Evolutionary conservation across 1,139 yeast species (phyloP), one percentile per base, ranked within the genome.

Genomic region (Geotrichum candidum): DNA sequence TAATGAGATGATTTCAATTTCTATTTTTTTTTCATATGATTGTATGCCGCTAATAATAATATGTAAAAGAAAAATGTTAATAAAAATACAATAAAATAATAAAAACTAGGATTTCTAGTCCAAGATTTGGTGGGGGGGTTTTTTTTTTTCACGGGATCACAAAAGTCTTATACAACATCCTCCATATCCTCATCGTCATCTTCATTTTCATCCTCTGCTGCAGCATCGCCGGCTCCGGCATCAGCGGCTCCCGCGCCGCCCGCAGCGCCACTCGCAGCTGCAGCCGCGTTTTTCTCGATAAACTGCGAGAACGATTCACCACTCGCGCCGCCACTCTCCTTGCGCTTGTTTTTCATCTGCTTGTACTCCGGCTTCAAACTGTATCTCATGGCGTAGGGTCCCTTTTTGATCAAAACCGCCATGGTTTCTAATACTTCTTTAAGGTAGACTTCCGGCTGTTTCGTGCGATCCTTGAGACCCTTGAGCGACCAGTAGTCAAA

Each of bases 401-500:
- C 99, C 74, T 90, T 90, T 72, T 94, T 91, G 69, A 89, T 92
- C 70, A 94, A 80, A 54, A 84, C 83, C 0, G 99, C 99, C 72
- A 94, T 90, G 57, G 89, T 85, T 65, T 94, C 99, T 60, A 94
- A 79, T 60, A 94, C 88, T 72, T 92, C 97, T 72, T 94, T 91
- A 68, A 94, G 79, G 73, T 90, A 95, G 2, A 89, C 87, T 73
- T 95, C 99, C 0, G 99, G 99, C 78, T 94, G 99, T 71, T 87
- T 87, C 1, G 98, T 91, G 69, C 96, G 83, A 73, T 94, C 99
- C 72, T 91, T 88, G 65, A 94, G 79, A 50, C 97, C 97, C 75
- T 91, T 91, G 81, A 94, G 81, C 11, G 96, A 87, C 99, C 99
- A 94, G 75, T 92, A 94, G 72, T 94, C 98, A 74, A 89, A 91